These are phyloP conservation scores for Tuber borchii DNA, from an alignment of 495 filamentous ascomycete genomes.

Conservation along the genomic window DNA sequence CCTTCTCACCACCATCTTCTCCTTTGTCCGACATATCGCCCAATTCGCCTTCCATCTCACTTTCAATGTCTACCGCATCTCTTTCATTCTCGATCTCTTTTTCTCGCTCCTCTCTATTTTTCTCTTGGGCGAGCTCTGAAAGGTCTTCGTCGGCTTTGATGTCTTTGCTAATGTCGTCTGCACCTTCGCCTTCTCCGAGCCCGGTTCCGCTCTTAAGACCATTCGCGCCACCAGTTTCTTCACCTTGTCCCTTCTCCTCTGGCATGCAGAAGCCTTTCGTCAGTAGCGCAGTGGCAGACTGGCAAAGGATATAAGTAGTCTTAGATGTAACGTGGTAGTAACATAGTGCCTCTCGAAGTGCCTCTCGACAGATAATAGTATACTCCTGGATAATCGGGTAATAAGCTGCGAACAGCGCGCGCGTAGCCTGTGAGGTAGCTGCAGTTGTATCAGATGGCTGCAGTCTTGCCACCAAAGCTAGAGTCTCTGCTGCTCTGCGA, in stretches of 20 bases:
- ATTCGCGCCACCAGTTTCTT: conserved; percentile 51
- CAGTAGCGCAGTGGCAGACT: conserved; percentile 66
- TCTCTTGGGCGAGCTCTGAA: conserved; percentile 79
- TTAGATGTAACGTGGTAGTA: conserved; percentile 65
- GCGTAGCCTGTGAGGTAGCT: conserved; percentile 47
- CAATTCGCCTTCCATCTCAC: conserved; percentile 75
- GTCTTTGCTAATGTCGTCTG: conserved; percentile 95
- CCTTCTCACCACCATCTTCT: conserved; percentile 52
- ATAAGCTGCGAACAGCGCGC: conserved; percentile 59
- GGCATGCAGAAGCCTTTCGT: conserved; percentile 87
- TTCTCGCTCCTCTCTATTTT: conserved; percentile 52
- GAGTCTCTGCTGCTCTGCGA: conserved; percentile 47
- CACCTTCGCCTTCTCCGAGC: conserved; percentile 90
- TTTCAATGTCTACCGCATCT: conserved; percentile 91
- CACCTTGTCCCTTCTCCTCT: conserved; percentile 62
- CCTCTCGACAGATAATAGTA: conserved; percentile 51
- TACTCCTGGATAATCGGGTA: conserved; percentile 73
- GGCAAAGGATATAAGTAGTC: conserved; percentile 64
- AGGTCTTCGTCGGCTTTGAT: conserved; percentile 89
- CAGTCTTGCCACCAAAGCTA: conserved; percentile 50
- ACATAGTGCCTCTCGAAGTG: conserved; percentile 50
- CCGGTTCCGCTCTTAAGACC: conserved; percentile 89
- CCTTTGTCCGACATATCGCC: conserved; percentile 58
- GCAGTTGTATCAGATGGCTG: conserved; percentile 44
- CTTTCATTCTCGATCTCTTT: conserved; percentile 63